phyloP scores from a whole-genome alignment of 345 rosid species.

The Hypericum androsaemum region DNA sequence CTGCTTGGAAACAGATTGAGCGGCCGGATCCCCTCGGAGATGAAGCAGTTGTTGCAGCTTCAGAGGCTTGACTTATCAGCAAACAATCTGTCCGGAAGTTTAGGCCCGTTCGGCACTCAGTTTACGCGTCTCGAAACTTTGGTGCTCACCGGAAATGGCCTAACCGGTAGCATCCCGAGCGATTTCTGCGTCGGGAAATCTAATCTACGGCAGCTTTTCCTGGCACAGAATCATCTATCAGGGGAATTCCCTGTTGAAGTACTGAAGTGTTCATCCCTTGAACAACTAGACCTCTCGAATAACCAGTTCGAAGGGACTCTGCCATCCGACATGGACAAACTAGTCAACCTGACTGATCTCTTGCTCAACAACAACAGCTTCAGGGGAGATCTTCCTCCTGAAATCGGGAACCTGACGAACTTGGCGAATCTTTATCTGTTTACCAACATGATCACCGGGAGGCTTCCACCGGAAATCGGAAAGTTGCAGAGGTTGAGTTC shows the following conservation, averaged over 20 bases:
- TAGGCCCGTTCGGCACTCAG: conserved; percentile 28
- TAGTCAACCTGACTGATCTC: conserved; percentile 27
- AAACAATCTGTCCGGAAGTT: conserved; percentile 59
- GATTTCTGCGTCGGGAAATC: conserved; percentile 47
- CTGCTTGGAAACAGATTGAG: conserved; percentile 43
- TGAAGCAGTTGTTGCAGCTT: conserved; percentile 44
- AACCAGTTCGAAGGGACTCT: conserved; percentile 46
- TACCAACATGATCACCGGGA: conserved; percentile 57
- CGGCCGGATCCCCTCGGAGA: conserved; percentile 48
- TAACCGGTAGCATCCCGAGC: conserved; percentile 45
- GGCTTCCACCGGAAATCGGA: conserved; percentile 58
- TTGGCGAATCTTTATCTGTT: conserved; percentile 44
- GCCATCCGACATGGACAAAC: conserved; percentile 44
- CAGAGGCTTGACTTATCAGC: conserved; percentile 48
- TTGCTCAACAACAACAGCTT: conserved; percentile 24
- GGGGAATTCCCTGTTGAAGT: conserved; percentile 56
- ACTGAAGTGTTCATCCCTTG: conserved; percentile 47
- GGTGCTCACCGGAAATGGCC: conserved; percentile 39
- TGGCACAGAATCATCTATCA: conserved; percentile 43
- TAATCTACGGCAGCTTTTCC: conserved; percentile 36
- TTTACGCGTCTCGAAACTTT: conserved; percentile 36
- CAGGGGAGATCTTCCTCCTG: conserved; percentile 16
- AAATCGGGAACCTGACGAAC: conserved; percentile 53
- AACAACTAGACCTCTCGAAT: conserved; percentile 49
- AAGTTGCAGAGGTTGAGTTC: conserved; percentile 35